Base-by-base conservation (phyloP, 805 yeast genomes). In the Lipomyces kockii region DNA sequence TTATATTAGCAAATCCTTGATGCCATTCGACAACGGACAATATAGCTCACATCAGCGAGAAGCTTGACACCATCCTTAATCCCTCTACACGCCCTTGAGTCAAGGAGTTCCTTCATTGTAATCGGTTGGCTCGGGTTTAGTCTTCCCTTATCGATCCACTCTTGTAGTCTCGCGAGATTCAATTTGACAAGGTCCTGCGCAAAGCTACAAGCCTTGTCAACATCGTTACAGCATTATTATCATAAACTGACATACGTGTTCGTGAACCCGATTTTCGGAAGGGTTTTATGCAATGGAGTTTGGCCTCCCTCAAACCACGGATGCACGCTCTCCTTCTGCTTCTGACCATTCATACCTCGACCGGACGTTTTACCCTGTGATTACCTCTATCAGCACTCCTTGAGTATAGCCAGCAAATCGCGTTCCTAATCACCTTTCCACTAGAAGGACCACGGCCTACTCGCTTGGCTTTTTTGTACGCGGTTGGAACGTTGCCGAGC, bases 231-330 rank as follows among this genome's bases (percentile, higher is more conserved):
- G 35, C 57, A 51, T n/a, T n/a, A n/a, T 5, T 6, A 27, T 12
- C 14, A 14, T 9, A 29, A 58, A 46, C 29, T 12, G 20, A 51
- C 67, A 14, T 69, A 65, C 66, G 51, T 52, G 14, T 65, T 68
- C n/a, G 57, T 87, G 81, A 92, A 92, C 8, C 98, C 98, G 68
- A 89, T 82, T 77, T 94, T 94, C 72, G 98, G 97, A 79, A 91
- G 87, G 72, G 90, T 81, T 79, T 90, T 85, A 78, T 87, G 87
- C 76, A 89, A 87, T 32, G 98, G 98, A 1, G 98, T 95, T 78
- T 95, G 99, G 78, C 99, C 98, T 86, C 99, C 99, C 83, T 95
- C 99, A 77, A 94, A 92, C 94, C 97, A 91, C 67, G 89, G 86
- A 65, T 92, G 94, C 37, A 94, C 94, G 54, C 88, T 86, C 51